These are phyloP conservation scores for Hypoxylon sp. DNA, from an alignment of 2,329 filamentous ascomycete species.

Conservation along the genomic window DNA sequence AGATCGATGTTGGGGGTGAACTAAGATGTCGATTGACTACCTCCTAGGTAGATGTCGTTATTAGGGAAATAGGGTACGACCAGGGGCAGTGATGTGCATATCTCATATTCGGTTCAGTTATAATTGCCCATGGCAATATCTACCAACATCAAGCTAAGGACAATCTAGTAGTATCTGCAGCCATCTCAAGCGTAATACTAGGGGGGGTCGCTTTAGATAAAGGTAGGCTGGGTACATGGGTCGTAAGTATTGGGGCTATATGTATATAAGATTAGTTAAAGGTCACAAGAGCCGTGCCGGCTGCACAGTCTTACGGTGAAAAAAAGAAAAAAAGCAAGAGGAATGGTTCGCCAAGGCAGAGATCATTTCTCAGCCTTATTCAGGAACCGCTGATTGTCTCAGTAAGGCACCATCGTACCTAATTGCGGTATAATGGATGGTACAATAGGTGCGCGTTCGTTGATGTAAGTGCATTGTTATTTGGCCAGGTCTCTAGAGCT, in stretches of 20 bases:
- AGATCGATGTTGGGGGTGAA: slow-evolving; percentile 26
- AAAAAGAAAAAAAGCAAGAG: slow-evolving; percentile 5
- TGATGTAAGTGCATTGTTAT: not conserved
- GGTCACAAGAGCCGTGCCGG: slow-evolving; percentile 19
- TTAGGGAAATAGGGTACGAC: slow-evolving; percentile 4
- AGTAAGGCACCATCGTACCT: slow-evolving; percentile 3
- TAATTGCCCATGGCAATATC: slow-evolving; percentile 22
- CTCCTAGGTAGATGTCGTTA: not conserved
- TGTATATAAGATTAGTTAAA: slow-evolving; percentile 31
- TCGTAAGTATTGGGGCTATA: slow-evolving; percentile 21
- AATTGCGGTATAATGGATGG: not conserved
- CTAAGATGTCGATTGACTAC: slow-evolving; percentile 17
- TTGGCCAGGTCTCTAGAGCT: slow-evolving; percentile 5
- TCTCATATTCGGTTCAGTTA: slow-evolving; percentile 11
- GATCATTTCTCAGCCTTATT: slow-evolving; percentile 35
- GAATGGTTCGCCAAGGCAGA: slow-evolving; percentile 30
- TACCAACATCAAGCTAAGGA: slow-evolving; percentile 12
- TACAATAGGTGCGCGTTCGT: not conserved
- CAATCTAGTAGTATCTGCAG: slow-evolving; percentile 24
- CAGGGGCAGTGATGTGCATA: slow-evolving; percentile 12
- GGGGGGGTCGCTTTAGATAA: slow-evolving; percentile 28
- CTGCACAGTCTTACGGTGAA: slow-evolving; percentile 4
- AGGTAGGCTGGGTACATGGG: not conserved
- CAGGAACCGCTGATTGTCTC: not conserved
- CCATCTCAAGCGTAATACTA: slow-evolving; percentile 9